Evolutionary conservation across 1,139 yeast genomes (phyloP), one percentile per base, ranked within the genome.

Genomic region (Casaregolazyma suthepensis): DNA sequence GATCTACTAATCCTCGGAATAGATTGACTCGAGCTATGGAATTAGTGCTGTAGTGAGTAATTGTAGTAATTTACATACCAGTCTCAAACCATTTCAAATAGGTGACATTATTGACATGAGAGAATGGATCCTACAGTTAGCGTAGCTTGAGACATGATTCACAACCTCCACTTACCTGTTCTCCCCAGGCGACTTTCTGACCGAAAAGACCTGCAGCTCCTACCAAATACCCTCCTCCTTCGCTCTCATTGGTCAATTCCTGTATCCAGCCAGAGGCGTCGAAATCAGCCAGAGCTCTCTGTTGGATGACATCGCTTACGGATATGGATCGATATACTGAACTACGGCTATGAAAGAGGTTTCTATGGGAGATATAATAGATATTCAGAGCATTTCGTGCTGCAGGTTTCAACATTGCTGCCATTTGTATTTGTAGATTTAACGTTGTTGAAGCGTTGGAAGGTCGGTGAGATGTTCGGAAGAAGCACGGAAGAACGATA

Each of bases 51-150:
- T 9, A 44, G 22, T 7, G 12, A 10, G 38, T 18, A 31, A 37
- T 18, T 9, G 1, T 5, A 18, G 42, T 6, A 38, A 3, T 12
- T 10, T 22, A 46, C 54, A 17, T 31, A 52, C 54, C 56, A 1
- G 69, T 57, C 52, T 69, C 72, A 54, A 69, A 69, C 70, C 71
- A 69, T 50, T 66, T 67, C 42, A 69, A 57, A 50, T 69, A 69
- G 19, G 56, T 58, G 37, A 67, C 71, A 52, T 69, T 69, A 55
- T 69, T 69, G 42, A 69, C 72, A 48, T 69, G 72, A 20, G 60
- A 55, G 56, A 69, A 68, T 1, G 61, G 51, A 51, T 69, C 72
- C 52, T 55, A 45, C 6, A 5, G 45, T 38, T 12, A 15, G 40
- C 23, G 29, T 37, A 10, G 22, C 35, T 23, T 18, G 22, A 13